phyloP scores from a whole-genome alignment of 495 filamentous ascomycete species.

The Aspergillus incahuasiensis region DNA sequence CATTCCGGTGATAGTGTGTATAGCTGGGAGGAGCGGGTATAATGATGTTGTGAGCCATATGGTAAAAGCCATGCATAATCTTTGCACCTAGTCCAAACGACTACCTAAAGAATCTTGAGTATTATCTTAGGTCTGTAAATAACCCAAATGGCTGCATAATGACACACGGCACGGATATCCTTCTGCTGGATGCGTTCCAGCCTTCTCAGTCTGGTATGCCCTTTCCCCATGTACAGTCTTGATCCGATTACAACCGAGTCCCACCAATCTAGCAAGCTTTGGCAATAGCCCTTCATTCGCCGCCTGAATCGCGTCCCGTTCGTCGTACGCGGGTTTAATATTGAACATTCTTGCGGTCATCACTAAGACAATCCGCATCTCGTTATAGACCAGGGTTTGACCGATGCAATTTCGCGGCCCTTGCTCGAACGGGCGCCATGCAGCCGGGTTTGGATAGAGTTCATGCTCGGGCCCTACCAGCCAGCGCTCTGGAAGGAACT shows the following conservation, averaged over 20 bases:
- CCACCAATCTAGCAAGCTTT: neutral
- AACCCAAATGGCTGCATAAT: neutral
- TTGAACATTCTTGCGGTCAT: neutral
- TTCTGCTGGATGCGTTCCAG: neutral
- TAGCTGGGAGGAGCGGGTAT: too few species aligned
- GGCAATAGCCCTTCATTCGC: neutral
- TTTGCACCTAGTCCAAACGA: too few species aligned
- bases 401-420: conserved; percentile 21
- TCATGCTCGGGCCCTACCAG: neutral
- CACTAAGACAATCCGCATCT: conserved; percentile 6
- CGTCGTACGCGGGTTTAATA: neutral
- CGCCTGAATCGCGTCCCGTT: neutral
- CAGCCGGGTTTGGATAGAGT: neutral
- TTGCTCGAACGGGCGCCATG: conserved; percentile 25
- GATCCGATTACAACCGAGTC: neutral
- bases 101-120: too few species aligned
- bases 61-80: too few species aligned
- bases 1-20: too few species aligned
- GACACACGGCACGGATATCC: neutral
- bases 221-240: neutral
- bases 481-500: conserved; percentile 1
- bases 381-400: conserved; percentile 14
- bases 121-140: too few species aligned
- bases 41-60: too few species aligned
- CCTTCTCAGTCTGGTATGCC: neutral